Percentiles rank a stretch among this genome's conserved stretches.
Evolutionary conservation across 140 eudicot species (phyloP).

Genomic region (Bidens hawaiensis): DNA sequence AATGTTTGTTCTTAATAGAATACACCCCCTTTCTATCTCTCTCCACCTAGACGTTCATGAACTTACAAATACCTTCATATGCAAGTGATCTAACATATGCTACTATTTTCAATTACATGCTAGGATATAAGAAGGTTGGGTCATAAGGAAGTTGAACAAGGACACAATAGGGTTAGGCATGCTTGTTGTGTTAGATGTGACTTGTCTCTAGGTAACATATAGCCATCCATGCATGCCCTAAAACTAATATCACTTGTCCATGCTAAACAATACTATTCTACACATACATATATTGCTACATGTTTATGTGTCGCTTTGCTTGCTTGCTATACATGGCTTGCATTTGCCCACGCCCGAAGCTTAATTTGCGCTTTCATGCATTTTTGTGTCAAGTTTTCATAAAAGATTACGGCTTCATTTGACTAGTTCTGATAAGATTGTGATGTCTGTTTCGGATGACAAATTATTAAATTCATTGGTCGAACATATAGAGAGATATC

Average conservation of each 20-base stretch:
- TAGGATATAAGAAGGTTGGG: background rate
- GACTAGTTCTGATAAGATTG: background rate
- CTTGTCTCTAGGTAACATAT: background rate
- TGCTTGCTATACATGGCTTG: background rate
- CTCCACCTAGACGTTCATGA: no score
- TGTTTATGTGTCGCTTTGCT: background rate
- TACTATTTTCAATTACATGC: background rate
- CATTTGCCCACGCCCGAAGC: background rate
- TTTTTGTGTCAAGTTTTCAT: conserved; percentile 5
- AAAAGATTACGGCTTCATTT: background rate
- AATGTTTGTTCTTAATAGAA: no score
- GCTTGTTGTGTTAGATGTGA: background rate
- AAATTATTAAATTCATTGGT: background rate
- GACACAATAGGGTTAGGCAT: conserved; percentile 2
- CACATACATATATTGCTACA: background rate
- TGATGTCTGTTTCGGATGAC: background rate
- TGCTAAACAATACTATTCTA: background rate
- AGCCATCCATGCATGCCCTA: conserved; percentile 1
- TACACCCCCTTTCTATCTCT: no score
- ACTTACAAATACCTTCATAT: no score
- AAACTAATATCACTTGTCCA: background rate
- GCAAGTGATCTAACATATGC: background rate
- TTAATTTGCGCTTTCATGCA: background rate
- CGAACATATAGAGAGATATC: background rate
- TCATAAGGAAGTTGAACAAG: background rate